Conservation (phyloP, 2,329 filamentous ascomycete species). For the Chaetomiaceae sp. region DNA sequence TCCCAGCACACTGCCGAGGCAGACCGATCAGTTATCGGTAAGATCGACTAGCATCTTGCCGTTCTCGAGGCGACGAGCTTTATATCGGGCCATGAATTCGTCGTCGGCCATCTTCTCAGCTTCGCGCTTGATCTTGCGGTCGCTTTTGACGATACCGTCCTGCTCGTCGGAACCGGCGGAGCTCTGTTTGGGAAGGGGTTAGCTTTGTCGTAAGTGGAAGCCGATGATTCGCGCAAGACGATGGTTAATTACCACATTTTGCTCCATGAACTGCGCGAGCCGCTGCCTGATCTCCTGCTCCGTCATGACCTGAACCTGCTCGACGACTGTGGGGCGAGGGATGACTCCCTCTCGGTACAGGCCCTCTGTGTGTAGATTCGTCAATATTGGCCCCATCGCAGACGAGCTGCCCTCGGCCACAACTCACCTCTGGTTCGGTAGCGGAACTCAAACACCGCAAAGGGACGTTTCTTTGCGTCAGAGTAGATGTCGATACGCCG, state of each 20-base stretch:
- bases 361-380: constrained; percentile 5
- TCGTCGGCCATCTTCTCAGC: no score
- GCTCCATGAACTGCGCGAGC: not conserved
- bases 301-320: not conserved
- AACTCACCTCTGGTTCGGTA: constrained; percentile 14
- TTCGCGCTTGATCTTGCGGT: not conserved
- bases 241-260: not conserved
- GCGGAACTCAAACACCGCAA: constrained; percentile 14
- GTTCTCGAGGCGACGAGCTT: not conserved
- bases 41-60: not conserved
- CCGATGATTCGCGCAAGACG: no score
- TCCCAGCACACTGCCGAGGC: no score
- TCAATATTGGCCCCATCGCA: no score
- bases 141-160: not conserved
- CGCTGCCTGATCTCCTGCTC: not conserved
- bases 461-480: constrained; percentile 5
- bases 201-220: not conserved
- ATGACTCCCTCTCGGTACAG: not conserved
- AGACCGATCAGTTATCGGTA: not conserved
- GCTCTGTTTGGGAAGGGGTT: not conserved
- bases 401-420: no score
- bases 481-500: not conserved
- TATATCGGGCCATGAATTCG: not conserved
- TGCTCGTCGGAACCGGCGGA: not conserved
- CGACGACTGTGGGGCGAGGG: not conserved